Evolutionary conservation across 2,329 filamentous ascomycete species (phyloP), one percentile per base, ranked within the genome.

Genomic region (Nemania sp.): DNA sequence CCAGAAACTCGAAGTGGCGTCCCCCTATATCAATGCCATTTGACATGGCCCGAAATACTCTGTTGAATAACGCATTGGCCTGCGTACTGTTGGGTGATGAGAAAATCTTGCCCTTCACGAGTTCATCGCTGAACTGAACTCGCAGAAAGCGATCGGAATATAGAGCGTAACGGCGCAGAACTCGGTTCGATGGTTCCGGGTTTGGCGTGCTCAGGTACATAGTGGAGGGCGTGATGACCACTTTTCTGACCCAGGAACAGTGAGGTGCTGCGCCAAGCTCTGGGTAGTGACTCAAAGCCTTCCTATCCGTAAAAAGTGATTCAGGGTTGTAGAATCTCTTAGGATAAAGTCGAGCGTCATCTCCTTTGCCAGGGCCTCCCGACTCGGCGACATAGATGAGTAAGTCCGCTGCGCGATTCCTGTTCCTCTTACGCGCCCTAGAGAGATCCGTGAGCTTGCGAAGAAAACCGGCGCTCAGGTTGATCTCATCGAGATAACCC

Each of bases 51-150:
- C 89, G 83, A 64, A 86, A 86, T 18, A 97, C 83, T 12, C 92
- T 85, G 25, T 86, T 86, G 73, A 90, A 97, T 0, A 97, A 73
- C 56, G 90, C 85, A 59, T 92, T 83, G 64, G 89, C 87, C 13
- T 80, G 80, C 39, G 81, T 77, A 37, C 81, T 82, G 1, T 83
- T 78, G 0, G 81, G 81, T 15, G 73, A 75, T 1, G 84, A 76
- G 64, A 81, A 83, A 21, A 93, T 87, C 5, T 82, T 81, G 0
- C 87, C 87, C 59, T 84, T 75, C 7, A 76, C 73, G 21, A 87
- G 80, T 75, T 99, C 95, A 53, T 97, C 94, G 0, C 89, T 88
- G 72, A 99, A 98, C 64, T 93, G 91, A 2, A 98, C 88, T 2
- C 94, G 87, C 10, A 99, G 79, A 68, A 99, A 99, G 2, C 90